Conservation (phyloP, 768 basidiomycete genomes). For the Calocybe gangraenosa region DNA sequence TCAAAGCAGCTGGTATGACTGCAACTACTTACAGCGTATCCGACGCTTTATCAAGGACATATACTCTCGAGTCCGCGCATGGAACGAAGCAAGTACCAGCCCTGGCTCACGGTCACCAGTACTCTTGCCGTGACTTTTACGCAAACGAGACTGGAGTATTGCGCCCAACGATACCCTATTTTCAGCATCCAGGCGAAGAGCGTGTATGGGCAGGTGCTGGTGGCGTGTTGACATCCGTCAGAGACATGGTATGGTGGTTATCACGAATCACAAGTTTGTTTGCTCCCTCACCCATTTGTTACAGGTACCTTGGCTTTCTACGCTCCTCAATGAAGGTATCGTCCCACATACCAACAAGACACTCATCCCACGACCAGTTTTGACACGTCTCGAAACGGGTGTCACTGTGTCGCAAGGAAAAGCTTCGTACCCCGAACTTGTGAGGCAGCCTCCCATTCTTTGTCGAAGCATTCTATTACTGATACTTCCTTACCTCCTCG, state of each 20-base stretch:
- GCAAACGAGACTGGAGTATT: slow-evolving; percentile 26
- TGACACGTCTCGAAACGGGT: slow-evolving; percentile 33
- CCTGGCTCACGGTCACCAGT: slow-evolving; percentile 34
- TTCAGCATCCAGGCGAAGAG: slow-evolving; percentile 35
- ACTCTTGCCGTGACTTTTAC: slow-evolving; percentile 28
- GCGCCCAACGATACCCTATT: slow-evolving; percentile 34
- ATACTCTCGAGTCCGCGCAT: too few relatives aligned
- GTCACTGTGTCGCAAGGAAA: slow-evolving; percentile 28
- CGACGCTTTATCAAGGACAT: slow-evolving; percentile 27
- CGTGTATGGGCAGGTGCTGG: slow-evolving; percentile 37
- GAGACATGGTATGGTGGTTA: slow-evolving; percentile 32
- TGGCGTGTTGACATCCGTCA: slow-evolving; percentile 33
- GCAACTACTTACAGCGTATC: slow-evolving; percentile 35
- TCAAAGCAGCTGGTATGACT: slow-evolving; percentile 34
- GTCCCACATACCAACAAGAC: slow-evolving; percentile 34
- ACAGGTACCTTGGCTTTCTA: slow-evolving; percentile 30
- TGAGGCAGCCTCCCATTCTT: slow-evolving; percentile 12
- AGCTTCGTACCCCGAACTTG: slow-evolving; percentile 32
- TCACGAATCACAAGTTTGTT: neutral
- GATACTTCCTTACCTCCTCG: neutral
- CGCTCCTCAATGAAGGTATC: slow-evolving; percentile 34
- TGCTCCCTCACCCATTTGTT: neutral
- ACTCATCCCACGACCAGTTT: slow-evolving; percentile 29
- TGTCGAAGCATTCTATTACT: neutral
- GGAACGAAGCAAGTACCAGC: slow-evolving; percentile 7